Percentiles rank a stretch among this genome's conserved stretches.
phyloP scores from a whole-genome alignment of 2,329 filamentous ascomycete genomes.

The Zymoseptoria crescenta region DNA sequence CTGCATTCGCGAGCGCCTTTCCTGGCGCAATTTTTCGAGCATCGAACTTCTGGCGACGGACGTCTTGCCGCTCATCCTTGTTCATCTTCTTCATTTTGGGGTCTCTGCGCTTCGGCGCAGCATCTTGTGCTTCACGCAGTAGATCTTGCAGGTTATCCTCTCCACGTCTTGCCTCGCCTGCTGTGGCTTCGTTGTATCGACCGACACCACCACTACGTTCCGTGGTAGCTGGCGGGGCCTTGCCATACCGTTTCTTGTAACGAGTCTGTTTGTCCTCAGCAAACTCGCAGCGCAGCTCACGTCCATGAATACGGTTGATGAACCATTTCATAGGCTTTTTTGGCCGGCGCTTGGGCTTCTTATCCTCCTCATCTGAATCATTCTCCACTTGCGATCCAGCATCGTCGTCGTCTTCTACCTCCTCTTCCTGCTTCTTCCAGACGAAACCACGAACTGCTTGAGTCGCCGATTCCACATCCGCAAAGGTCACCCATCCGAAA shows the following conservation, averaged over 20 bases:
- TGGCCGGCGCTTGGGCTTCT: slow-evolving; percentile 34
- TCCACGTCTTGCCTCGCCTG: slow-evolving; percentile 9
- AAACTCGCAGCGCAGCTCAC: slow-evolving; percentile 79
- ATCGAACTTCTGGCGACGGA: slow-evolving; percentile 34
- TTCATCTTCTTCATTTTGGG: slow-evolving; percentile 26
- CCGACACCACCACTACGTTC: slow-evolving; percentile 7
- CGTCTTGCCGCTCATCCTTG: slow-evolving; percentile 26
- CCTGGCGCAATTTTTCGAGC: slow-evolving; percentile 39
- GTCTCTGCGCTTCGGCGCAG: slow-evolving; percentile 18
- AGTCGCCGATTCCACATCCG: slow-evolving; percentile 65
- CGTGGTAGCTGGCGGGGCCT: slow-evolving; percentile 12
- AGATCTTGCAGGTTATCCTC: slow-evolving; percentile 14
- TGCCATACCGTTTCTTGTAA: slow-evolving; percentile 87
- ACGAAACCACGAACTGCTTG: slow-evolving; percentile 75
- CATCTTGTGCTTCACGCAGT: slow-evolving; percentile 10
- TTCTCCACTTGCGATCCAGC: slow-evolving; percentile 32
- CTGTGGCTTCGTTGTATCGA: slow-evolving; percentile 19
- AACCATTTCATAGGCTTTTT: slow-evolving; percentile 58
- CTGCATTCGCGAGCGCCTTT: slow-evolving; percentile 39
- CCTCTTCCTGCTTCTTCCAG: slow-evolving; percentile 52
- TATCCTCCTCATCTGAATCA: slow-evolving; percentile 29
- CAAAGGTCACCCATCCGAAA: slow-evolving; percentile 91
- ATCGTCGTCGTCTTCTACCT: slow-evolving; percentile 46
- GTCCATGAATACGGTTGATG: slow-evolving; percentile 74
- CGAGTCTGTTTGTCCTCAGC: slow-evolving; percentile 82